Evolutionary conservation across 73 alveolate species (phyloP).

Genomic region (Uronychia binucleata): DNA sequence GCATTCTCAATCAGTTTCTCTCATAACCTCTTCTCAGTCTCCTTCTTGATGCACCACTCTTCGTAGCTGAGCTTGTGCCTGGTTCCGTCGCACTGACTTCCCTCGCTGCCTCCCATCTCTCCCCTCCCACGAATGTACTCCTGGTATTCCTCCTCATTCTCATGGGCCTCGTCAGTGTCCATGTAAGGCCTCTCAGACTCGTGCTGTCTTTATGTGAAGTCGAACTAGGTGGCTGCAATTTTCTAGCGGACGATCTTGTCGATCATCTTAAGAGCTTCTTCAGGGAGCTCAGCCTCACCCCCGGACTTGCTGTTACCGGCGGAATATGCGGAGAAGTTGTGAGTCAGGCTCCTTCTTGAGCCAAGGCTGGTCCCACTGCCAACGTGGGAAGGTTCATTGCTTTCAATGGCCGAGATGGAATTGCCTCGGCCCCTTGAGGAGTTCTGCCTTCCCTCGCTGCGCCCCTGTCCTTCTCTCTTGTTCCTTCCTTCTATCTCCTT

Average conservation of each 20-base stretch:
- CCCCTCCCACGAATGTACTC: neutral
- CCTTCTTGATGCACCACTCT: too few relatives aligned
- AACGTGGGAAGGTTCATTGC: neutral
- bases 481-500: neutral
- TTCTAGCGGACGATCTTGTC: neutral
- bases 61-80: neutral
- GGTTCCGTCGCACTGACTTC: neutral
- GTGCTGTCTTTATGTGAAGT: neutral
- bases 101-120: neutral
- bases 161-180: neutral
- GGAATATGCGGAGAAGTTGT: neutral
- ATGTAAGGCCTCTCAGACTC: neutral
- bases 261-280: neutral
- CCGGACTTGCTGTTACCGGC: neutral
- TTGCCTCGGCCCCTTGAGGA: too few relatives aligned
- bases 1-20: too few relatives aligned
- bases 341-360: neutral
- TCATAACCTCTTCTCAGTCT: neutral
- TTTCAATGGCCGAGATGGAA: neutral
- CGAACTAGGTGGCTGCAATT: neutral
- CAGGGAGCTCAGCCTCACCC: neutral
- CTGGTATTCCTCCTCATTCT: neutral
- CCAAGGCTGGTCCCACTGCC: neutral
- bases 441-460: neutral
- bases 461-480: neutral